Base-by-base conservation (phyloP, 345 rosid genomes). In the Turritis glabra region DNA sequence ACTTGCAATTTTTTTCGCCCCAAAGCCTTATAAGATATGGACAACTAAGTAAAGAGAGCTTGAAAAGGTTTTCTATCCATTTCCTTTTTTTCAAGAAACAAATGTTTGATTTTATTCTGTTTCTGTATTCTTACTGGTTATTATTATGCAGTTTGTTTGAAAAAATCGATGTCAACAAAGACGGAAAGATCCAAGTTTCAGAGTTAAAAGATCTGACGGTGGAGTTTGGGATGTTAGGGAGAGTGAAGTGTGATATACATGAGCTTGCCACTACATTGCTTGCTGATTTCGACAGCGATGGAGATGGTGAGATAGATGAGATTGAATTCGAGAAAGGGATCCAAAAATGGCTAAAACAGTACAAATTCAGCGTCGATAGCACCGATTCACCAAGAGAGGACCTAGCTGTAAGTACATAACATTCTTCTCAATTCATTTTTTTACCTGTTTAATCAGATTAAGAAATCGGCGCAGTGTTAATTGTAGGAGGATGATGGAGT, bases 171-270 rank as follows among this genome's bases (percentile, higher is more conserved):
- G 67, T 50, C 30, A 75, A 75, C 73, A 67, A 50, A 47, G 79
- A 75, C 22, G 79, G 79, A 48, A 67, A 58, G 68, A 75, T 75
- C 41, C 73, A 75, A 66, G 60, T 75, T n/a, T 58, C 68, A 9
- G 73, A 75, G 68, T 43, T 75, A 18, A 58, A 50, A 58, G 53
- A 75, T 51, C 19, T 75, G 38, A 67, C 68, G 0, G 27, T 75
- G 26, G 79, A 75, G 69, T 67, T 67, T 29, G 79, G 74, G 54
- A 22, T 58, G 69, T 22, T 75, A n/a, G 68, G 79, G 10, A 60
- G 63, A 67, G 12, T 75, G 54, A 67, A 75, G 48, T 75, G 68
- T 51, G 73, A 67, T 30, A 50, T 50, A 56, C 19, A 75, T 47
- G 68, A 58, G 43, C 68, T 75, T 27, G 68, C 68, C 3, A 37